Conservation (phyloP, 306 rosid species). For the Vigna hirtella region DNA sequence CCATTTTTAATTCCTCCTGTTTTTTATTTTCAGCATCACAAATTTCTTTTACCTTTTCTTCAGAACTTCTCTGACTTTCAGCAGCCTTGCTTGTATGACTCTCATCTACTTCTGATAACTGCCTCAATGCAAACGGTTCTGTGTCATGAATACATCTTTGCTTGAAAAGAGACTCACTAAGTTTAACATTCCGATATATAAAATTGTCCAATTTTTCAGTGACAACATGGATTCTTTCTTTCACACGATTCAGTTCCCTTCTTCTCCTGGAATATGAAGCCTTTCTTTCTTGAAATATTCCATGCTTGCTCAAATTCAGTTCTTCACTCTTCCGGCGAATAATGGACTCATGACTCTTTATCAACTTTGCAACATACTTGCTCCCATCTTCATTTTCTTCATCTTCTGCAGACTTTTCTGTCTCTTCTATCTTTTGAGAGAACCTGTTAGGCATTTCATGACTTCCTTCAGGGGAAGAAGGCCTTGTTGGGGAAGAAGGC, state of each 20-base stretch:
- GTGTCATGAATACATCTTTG: slow-evolving; percentile 12
- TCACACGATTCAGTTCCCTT: slow-evolving; percentile 45
- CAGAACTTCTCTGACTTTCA: slow-evolving; percentile 43
- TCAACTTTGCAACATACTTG: slow-evolving; percentile 69
- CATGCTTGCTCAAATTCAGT: slow-evolving; percentile 49
- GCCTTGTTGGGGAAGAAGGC: slow-evolving; percentile 42
- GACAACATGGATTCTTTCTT: slow-evolving; percentile 54
- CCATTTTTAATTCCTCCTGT: slow-evolving; percentile 34
- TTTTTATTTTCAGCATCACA: slow-evolving; percentile 39
- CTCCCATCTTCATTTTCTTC: slow-evolving; percentile 49
- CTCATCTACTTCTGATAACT: slow-evolving; percentile 11
- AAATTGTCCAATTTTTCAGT: slow-evolving; percentile 54
- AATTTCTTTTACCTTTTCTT: slow-evolving; percentile 51
- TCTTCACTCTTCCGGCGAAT: slow-evolving; percentile 71
- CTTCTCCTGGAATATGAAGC: slow-evolving; percentile 47
- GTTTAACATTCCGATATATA: slow-evolving; percentile 49
- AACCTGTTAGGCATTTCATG: slow-evolving; percentile 7
- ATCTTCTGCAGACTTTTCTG: slow-evolving; percentile 25
- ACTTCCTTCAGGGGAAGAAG: slow-evolving; percentile 43
- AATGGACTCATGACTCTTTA: slow-evolving; percentile 68
- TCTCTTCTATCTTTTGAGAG: slow-evolving; percentile 42
- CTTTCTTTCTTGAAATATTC: slow-evolving; percentile 49
- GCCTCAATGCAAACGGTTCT: slow-evolving; percentile 33
- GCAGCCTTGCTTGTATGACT: slow-evolving; percentile 25
- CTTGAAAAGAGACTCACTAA: slow-evolving; percentile 32